Evolutionary conservation across 2,329 filamentous ascomycete genomes (phyloP).

Genomic region (Hysterium pulicare): DNA sequence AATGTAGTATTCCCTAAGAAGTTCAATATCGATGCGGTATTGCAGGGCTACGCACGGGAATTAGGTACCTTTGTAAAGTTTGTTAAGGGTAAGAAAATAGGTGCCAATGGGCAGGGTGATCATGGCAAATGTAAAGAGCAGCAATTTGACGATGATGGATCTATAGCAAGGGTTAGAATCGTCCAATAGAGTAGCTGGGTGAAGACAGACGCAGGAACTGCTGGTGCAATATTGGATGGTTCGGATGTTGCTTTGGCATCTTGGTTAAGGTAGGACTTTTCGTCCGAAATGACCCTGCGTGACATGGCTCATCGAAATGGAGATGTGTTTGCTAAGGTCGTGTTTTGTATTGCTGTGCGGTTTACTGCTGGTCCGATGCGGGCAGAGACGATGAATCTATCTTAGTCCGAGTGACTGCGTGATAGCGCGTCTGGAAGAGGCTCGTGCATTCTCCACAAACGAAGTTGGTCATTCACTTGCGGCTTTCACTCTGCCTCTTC

Average conservation of each 20-base stretch:
- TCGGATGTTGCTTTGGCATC: slow-evolving; percentile 31
- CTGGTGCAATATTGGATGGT: slow-evolving; percentile 73
- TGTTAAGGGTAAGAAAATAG: slow-evolving; percentile 79
- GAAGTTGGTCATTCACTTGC: neutral
- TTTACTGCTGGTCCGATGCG: neutral
- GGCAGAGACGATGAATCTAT: neutral
- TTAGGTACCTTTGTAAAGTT: slow-evolving; percentile 68
- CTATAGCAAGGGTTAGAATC: slow-evolving; percentile 40
- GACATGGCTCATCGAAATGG: slow-evolving; percentile 57
- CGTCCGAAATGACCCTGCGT: slow-evolving; percentile 60
- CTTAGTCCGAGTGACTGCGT: neutral
- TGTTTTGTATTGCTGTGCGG: neutral
- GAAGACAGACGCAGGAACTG: slow-evolving; percentile 70
- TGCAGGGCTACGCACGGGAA: neutral
- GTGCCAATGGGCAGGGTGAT: slow-evolving; percentile 79
- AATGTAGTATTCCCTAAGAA: slow-evolving; percentile 77
- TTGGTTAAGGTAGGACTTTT: slow-evolving; percentile 60
- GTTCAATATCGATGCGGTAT: slow-evolving; percentile 3
- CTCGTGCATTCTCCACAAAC: neutral
- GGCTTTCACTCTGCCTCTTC: neutral
- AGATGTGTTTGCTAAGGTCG: neutral
- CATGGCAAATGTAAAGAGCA: slow-evolving; percentile 91
- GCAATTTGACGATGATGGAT: slow-evolving; percentile 82
- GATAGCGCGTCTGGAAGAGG: neutral
- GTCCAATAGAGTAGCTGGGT: neutral